phyloP scores from a whole-genome alignment of 768 basidiomycete species.

The Suillus alpinus region DNA sequence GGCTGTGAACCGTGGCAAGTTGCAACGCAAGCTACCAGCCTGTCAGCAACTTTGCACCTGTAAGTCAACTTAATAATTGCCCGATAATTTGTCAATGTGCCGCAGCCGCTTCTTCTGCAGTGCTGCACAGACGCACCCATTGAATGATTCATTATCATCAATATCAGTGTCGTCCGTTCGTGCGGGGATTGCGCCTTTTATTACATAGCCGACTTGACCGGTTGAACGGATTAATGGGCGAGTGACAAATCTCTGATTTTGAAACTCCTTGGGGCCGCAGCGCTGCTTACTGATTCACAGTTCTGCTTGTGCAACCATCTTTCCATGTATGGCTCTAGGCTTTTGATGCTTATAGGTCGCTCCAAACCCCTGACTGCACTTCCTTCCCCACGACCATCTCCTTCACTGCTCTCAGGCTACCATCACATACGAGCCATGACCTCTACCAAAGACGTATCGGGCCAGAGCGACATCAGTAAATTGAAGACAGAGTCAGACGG shows the following conservation, averaged over 20 bases:
- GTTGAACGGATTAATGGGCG: too few relatives aligned
- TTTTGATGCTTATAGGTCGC: constrained; percentile 8
- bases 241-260: constrained; percentile 8
- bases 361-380: constrained; percentile 7
- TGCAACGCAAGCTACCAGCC: too few relatives aligned
- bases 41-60: not conserved
- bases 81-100: too few relatives aligned
- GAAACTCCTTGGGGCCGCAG: not conserved
- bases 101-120: too few relatives aligned
- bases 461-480: constrained; percentile 52
- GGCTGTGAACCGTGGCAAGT: too few relatives aligned
- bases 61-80: too few relatives aligned
- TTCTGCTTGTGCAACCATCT: constrained; percentile 3
- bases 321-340: constrained; percentile 17
- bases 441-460: constrained; percentile 29
- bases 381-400: not conserved
- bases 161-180: too few relatives aligned
- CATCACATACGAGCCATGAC: constrained; percentile 25
- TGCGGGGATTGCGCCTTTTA: too few relatives aligned
- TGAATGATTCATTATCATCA: too few relatives aligned
- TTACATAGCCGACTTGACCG: too few relatives aligned
- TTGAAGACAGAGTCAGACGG: constrained; percentile 58
- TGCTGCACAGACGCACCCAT: too few relatives aligned
- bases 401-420: not conserved
- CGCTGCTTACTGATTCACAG: not conserved